Evolutionary conservation across 2,329 filamentous ascomycete genomes (phyloP), one percentile per base, ranked within the genome.

Genomic region (Colletotrichum viniferum): DNA sequence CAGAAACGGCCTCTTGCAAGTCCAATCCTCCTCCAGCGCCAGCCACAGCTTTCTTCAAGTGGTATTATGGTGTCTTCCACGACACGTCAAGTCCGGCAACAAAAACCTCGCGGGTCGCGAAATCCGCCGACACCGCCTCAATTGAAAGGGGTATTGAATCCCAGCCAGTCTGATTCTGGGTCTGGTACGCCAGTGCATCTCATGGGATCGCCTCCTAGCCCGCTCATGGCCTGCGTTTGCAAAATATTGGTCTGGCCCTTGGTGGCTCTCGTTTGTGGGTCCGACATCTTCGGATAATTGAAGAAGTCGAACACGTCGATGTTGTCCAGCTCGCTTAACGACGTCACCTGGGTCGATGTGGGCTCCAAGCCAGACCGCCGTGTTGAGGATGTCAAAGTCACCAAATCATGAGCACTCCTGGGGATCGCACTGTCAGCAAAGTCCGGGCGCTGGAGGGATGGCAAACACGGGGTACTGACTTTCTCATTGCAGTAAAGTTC

Each of bases 231-330:
- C 36, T 82, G 80, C 5, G 78, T 66, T 30, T 80, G 79, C 61
- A 79, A 67, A 8, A 79, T 71, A n/a, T 76, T 79, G 13, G 78
- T 78, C 34, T 83, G 81, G 2, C 79, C 78, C 6, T 73, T 78
- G 0, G 78, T 65, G 0, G 73, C 70, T 12, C 77, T 73, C 26
- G 26, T 21, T 30, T 58, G 58, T 32, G 71, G 71, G 34, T 81
- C 79, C 1, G 79, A 71, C 2, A 84, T 72, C 21, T 84, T 84
- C 14, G 86, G 86, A 56, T 84, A 85, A 28, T 87, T 86, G 79
- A 87, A 87, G 72, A 87, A 87, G 77, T 87, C 86, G 60, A 87
- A 87, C 4, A 87, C 81, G 30, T 87, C 85, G 24, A 87, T 85
- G 60, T 83, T 84, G 73, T 87, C 86, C 4, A 87, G 80, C 71